phyloP scores from a whole-genome alignment of 164 flowering plant species.

The Magnolia officinalis region DNA sequence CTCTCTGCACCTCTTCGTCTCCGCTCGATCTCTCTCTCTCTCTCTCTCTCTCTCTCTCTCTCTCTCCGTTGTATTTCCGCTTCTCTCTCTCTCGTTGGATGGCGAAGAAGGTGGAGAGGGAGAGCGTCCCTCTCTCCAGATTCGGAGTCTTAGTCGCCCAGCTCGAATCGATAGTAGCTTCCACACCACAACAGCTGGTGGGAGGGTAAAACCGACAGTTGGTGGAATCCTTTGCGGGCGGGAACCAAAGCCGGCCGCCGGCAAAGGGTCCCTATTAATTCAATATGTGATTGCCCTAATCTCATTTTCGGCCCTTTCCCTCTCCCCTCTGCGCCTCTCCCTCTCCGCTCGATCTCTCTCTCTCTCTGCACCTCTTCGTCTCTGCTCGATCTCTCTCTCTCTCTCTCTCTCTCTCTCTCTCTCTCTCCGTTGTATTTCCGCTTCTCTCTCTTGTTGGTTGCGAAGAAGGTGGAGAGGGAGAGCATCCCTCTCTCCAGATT shows the following conservation, averaged over 20 bases:
- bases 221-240: too few species aligned
- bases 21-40: neutral
- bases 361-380: too few species aligned
- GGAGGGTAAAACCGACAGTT: too few species aligned
- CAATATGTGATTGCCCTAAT: too few species aligned
- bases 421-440: neutral
- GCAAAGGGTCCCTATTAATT: too few species aligned
- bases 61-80: too few species aligned
- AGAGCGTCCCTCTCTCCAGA: conserved; percentile 73
- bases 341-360: too few species aligned
- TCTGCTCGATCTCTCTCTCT: neutral
- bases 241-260: too few species aligned
- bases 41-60: neutral
- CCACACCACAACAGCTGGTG: conserved; percentile 30
- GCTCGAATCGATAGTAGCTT: conserved; percentile 85
- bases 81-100: conserved; percentile 4
- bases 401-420: neutral
- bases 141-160: conserved; percentile 94
- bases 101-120: conserved; percentile 69
- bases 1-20: too few species aligned
- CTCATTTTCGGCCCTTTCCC: too few species aligned
- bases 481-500: conserved; percentile 80
- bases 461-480: conserved; percentile 63
- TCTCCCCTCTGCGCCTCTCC: too few species aligned
- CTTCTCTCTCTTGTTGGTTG: conserved; percentile 21